These are phyloP conservation scores for Pezicula radicicola DNA, from an alignment of 2,329 filamentous ascomycete species.

Conservation along the genomic window DNA sequence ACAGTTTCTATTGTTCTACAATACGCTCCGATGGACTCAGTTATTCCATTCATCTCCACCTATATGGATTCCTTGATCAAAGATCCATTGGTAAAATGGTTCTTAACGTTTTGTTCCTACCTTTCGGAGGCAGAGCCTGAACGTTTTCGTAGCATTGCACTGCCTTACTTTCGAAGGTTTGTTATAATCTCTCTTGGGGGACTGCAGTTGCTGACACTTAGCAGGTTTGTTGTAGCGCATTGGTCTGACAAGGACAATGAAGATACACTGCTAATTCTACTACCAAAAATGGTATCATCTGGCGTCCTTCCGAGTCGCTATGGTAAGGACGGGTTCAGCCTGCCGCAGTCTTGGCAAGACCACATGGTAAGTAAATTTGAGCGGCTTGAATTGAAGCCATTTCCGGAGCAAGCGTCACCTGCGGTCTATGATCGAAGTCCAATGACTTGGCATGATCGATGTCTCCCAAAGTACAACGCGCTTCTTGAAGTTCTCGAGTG, in stretches of 20 bases:
- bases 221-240: constrained; percentile 69
- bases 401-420: constrained; percentile 56
- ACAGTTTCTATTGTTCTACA: constrained; percentile 67
- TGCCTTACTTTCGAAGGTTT: constrained; percentile 77
- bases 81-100: constrained; percentile 66
- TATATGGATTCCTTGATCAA: constrained; percentile 64
- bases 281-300: constrained; percentile 61
- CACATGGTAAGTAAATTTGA: constrained; percentile 70
- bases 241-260: constrained; percentile 68
- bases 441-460: constrained; percentile 58
- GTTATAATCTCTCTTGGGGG: neutral
- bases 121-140: constrained; percentile 71
- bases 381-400: constrained; percentile 59
- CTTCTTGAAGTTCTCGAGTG: constrained; percentile 61
- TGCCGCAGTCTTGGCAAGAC: constrained; percentile 70
- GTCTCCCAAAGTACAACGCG: constrained; percentile 65
- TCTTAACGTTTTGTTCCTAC: constrained; percentile 81
- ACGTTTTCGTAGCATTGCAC: constrained; percentile 75
- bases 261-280: constrained; percentile 63
- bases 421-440: constrained; percentile 55
- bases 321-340: constrained; percentile 50
- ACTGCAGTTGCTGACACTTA: constrained; percentile 16
- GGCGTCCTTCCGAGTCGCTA: constrained; percentile 50
- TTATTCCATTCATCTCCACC: constrained; percentile 66
- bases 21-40: constrained; percentile 72